Evolutionary conservation across 1,284 basidiomycete species (phyloP), one percentile per base, ranked within the genome.

Genomic region (Puccinia polysora): DNA sequence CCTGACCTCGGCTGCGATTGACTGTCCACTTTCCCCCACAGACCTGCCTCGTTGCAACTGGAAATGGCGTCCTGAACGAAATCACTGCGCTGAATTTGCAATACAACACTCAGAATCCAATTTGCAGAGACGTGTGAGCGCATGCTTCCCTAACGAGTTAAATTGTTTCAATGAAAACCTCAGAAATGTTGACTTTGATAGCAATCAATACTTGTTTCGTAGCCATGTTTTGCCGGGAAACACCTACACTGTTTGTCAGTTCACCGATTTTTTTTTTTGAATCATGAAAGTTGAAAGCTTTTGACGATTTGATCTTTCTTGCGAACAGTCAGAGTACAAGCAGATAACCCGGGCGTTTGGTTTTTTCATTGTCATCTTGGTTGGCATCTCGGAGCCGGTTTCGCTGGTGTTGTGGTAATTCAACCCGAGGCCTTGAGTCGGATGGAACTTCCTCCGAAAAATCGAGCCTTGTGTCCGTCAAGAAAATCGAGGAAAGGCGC

Each of bases 51-150:
- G 74, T 81, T 32, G 80, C 73, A 1, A 74, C 79, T 14, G 81
- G 81, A 0, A 2, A 45, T 2, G 81, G 81, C 2, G 63, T 38
- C 12, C 34, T 81, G 12, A 76, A 76, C 0, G 47, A 68, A 4
- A 74, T 64, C 0, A 43, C 71, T 7, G 75, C 77, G 60, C n/a
- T 49, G 28, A 53, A 18, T 18, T n/a, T 72, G 20, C 47, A 2
- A 12, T 73, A 79, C 38, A 78, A 79, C 59, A 74, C 77, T 6
- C 72, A 45, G 10, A 81, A 80, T 67, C 81, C 81, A 6, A 70
- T 81, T 15, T 77, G 81, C 20, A 75, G 81, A 38, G 81, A 82
- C 68, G 68, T 70, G 58, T 60, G 50, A 60, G 65, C 32, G n/a
- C 4, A 4, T 50, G 32, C 1, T 55, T 0, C 53, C 20, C 18